Evolutionary conservation across 371 early-diverging fungal genomes (phyloP).

Genomic region (Mortierella sp.): DNA sequence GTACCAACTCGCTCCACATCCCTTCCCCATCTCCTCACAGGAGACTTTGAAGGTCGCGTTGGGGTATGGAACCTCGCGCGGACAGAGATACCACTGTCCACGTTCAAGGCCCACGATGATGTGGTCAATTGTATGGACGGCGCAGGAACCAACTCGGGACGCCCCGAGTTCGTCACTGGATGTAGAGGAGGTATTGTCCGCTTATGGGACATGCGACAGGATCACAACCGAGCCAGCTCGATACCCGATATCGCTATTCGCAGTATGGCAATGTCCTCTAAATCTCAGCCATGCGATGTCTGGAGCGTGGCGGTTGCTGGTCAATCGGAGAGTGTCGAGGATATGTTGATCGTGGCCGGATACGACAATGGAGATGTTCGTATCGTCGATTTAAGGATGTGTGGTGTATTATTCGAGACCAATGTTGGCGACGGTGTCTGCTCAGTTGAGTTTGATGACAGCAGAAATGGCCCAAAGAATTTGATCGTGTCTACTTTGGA

Average conservation of each 20-base stretch:
- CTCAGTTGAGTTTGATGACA: slow-evolving; percentile 67
- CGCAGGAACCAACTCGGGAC: slow-evolving; percentile 62
- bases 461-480: slow-evolving; percentile 54
- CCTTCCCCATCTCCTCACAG: slow-evolving; percentile 74
- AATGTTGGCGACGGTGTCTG: slow-evolving; percentile 80
- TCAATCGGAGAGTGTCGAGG: slow-evolving; percentile 57
- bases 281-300: slow-evolving; percentile 56
- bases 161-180: slow-evolving; percentile 81
- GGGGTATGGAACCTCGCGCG: slow-evolving; percentile 79
- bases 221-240: slow-evolving; percentile 16
- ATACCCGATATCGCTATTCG: no score
- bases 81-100: slow-evolving; percentile 66
- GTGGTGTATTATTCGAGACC: slow-evolving; percentile 76
- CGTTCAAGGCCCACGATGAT: slow-evolving; percentile 74
- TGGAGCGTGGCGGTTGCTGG: slow-evolving; percentile 82
- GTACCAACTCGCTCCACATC: slow-evolving; percentile 58
- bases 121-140: slow-evolving; percentile 85
- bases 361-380: slow-evolving; percentile 87
- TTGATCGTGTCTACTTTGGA: slow-evolving; percentile 63
- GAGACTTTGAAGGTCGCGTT: slow-evolving; percentile 79
- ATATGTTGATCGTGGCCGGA: slow-evolving; percentile 71
- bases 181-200: slow-evolving; percentile 83
- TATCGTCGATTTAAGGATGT: slow-evolving; percentile 73
- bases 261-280: no score
- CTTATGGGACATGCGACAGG: slow-evolving; percentile 84